Conservation (phyloP, 768 basidiomycete species). For the Podaxis mareebaensis region DNA sequence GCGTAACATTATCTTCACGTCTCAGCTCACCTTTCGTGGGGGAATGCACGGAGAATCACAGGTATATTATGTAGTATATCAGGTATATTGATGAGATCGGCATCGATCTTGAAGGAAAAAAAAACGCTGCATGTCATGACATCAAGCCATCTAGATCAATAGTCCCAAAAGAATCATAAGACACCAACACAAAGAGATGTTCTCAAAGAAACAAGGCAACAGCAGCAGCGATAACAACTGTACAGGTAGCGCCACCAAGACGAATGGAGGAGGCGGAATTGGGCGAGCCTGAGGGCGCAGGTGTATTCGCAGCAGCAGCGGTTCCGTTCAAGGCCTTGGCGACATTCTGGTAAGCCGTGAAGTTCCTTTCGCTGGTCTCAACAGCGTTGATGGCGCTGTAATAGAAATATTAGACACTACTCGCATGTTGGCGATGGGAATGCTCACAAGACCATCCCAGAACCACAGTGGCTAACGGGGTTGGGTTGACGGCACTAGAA, state of each 20-base stretch:
- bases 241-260: slow-evolving; percentile 32
- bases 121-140: slow-evolving; percentile 6
- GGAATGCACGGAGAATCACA: not conserved
- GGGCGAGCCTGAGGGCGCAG: slow-evolving; percentile 23
- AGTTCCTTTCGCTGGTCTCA: slow-evolving; percentile 48
- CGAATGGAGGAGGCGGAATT: slow-evolving; percentile 35
- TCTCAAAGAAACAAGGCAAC: slow-evolving; percentile 36
- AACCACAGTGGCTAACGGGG: slow-evolving; percentile 46
- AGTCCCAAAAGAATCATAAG: slow-evolving; percentile 27
- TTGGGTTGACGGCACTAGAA: slow-evolving; percentile 41
- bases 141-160: slow-evolving; percentile 20
- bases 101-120: slow-evolving; percentile 5
- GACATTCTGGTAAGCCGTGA: slow-evolving; percentile 55
- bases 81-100: slow-evolving; percentile 12
- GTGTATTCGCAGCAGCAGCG: slow-evolving; percentile 32
- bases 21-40: not conserved
- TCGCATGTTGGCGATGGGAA: not conserved
- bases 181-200: slow-evolving; percentile 17
- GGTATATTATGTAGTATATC: slow-evolving; percentile 10
- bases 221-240: slow-evolving; percentile 30
- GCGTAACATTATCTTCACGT: not conserved
- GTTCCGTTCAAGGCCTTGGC: slow-evolving; percentile 58
- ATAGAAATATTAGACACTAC: not conserved
- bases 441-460: slow-evolving; percentile 56
- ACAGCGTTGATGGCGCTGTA: slow-evolving; percentile 57